phyloP scores from a whole-genome alignment of 1,284 basidiomycete genomes.

The Malassezia nana region DNA sequence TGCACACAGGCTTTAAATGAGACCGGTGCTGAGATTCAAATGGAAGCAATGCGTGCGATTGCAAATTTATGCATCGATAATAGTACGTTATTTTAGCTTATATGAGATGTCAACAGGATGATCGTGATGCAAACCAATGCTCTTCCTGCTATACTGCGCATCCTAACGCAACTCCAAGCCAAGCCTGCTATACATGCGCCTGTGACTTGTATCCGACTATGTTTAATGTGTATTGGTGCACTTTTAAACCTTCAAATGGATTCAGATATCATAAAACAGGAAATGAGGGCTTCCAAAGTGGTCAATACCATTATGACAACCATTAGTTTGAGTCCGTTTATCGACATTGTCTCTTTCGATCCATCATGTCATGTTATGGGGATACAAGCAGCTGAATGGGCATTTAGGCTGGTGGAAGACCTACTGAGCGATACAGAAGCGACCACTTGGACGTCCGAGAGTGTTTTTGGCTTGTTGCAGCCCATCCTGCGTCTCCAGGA shows the following conservation, averaged over 20 bases:
- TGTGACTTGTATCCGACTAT: background rate
- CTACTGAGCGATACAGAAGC: background rate
- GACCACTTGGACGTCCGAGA: background rate
- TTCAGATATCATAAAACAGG: background rate
- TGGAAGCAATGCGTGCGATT: conserved; percentile 8
- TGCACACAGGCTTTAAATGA: background rate
- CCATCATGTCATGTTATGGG: background rate
- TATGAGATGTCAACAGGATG: background rate
- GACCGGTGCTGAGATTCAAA: background rate
- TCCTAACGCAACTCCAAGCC: background rate
- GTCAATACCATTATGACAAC: background rate
- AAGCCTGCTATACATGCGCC: too few species aligned
- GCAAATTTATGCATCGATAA: conserved; percentile 17
- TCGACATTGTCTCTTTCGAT: background rate
- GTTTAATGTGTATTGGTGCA: background rate
- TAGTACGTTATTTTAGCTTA: background rate
- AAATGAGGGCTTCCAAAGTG: background rate
- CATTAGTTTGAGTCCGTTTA: background rate
- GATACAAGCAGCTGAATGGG: background rate
- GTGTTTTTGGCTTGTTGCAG: conserved; percentile 51
- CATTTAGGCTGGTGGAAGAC: background rate
- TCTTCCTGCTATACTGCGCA: background rate
- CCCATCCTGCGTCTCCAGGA: conserved; percentile 62
- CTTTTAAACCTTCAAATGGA: conserved; percentile 15
- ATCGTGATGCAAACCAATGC: background rate